Conservation (phyloP, 2,329 filamentous ascomycete genomes). For the Claviceps fusiformis region DNA sequence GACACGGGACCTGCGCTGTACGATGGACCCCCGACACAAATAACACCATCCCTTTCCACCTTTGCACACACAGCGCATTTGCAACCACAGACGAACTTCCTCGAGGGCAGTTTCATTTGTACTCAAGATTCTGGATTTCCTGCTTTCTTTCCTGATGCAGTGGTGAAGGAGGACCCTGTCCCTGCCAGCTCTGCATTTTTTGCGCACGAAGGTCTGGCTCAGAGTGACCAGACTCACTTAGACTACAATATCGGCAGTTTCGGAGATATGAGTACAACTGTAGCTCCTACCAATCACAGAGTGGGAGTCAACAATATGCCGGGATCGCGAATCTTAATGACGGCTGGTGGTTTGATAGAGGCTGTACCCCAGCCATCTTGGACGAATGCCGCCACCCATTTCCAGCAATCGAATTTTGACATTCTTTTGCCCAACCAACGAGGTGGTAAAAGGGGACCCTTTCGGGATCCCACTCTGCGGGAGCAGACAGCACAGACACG, state of each 20-base stretch:
- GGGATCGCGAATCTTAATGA: not conserved
- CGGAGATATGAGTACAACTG: not conserved
- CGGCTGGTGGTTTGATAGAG: not conserved
- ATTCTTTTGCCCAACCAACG: conserved; percentile 18
- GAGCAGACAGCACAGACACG: conserved; percentile 43
- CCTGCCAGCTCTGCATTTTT: not conserved
- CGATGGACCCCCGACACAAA: not conserved
- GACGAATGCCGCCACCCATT: not conserved
- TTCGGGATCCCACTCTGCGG: conserved; percentile 36
- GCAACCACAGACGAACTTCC: not conserved
- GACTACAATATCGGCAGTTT: not conserved
- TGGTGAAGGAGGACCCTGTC: not conserved
- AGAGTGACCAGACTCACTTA: not conserved
- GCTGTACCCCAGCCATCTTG: not conserved
- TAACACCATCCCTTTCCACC: not conserved
- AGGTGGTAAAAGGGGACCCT: conserved; percentile 34
- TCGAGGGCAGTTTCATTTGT: not conserved
- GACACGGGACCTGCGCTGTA: not conserved
- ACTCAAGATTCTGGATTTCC: not conserved
- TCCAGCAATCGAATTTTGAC: conserved; percentile 16
- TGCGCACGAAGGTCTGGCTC: not conserved
- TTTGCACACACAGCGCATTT: conserved; percentile 1
- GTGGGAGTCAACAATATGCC: not conserved
- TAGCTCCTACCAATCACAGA: not conserved
- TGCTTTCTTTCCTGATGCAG: conserved; percentile 2